Evolutionary conservation across 768 basidiomycete genomes (phyloP).

Genomic region (Cyclocybe cylindracea): DNA sequence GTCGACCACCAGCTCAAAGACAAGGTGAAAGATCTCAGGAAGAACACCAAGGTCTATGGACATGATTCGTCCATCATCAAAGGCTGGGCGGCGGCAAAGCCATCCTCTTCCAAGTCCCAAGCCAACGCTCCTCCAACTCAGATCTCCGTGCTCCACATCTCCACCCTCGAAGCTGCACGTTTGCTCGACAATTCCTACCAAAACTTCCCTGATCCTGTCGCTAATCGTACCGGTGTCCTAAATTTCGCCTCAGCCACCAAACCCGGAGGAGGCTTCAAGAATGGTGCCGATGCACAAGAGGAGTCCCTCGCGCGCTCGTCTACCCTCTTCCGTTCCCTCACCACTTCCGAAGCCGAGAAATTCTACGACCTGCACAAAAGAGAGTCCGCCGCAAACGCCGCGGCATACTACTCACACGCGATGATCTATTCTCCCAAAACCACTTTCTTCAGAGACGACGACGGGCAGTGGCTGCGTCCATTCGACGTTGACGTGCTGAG

Average conservation of each 20-base stretch:
- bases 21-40: constrained; percentile 27
- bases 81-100: constrained; percentile 38
- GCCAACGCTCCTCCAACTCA: constrained; percentile 22
- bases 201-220: constrained; percentile 11
- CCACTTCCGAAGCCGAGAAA: constrained; percentile 49
- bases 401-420: constrained; percentile 73
- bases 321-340: constrained; percentile 65
- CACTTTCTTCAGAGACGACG: constrained; percentile 62
- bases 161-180: constrained; percentile 64
- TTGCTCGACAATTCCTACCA: constrained; percentile 24
- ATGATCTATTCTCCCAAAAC: constrained; percentile 76
- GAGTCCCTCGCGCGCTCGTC: constrained; percentile 80
- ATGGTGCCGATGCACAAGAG: constrained; percentile 77
- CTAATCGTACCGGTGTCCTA: constrained; percentile 55
- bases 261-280: constrained; percentile 76
- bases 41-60: constrained; percentile 53
- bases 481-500: constrained; percentile 67
- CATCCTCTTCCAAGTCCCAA: background rate
- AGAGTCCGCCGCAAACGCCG: constrained; percentile 33
- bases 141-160: constrained; percentile 57
- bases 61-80: constrained; percentile 46
- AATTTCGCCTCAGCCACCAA: constrained; percentile 79
- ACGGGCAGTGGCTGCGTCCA: constrained; percentile 56
- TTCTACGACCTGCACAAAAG: constrained; percentile 64
- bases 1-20: constrained; percentile 28